Evolutionary conservation across 2,329 filamentous ascomycete species (phyloP).

Genomic region (Sarocladium brachiariae): DNA sequence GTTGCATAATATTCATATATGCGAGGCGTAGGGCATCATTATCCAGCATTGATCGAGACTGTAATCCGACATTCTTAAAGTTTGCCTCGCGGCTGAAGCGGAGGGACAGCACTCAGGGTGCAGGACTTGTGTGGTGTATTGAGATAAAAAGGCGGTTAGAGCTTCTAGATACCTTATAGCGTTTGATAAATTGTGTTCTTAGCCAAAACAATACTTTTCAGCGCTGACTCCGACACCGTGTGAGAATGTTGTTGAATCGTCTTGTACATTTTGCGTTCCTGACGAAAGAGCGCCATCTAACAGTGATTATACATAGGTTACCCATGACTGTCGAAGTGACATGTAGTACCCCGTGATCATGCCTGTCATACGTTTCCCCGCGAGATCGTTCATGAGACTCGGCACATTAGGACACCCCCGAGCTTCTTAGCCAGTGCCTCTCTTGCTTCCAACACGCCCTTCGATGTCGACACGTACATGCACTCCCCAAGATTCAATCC

Average conservation of each 20-base stretch:
- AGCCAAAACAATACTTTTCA: too few species aligned
- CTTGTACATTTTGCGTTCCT: not conserved
- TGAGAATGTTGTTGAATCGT: too few species aligned
- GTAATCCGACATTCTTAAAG: not conserved
- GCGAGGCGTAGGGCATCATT: not conserved
- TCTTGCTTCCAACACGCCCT: constrained; percentile 71
- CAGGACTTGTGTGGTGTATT: not conserved
- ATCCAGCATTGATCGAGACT: constrained; percentile 2
- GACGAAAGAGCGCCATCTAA: not conserved
- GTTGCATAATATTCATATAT: not conserved
- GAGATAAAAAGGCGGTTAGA: constrained; percentile 12
- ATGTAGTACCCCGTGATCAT: not conserved
- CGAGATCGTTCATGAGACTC: constrained; percentile 41
- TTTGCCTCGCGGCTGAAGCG: not conserved
- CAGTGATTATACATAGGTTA: constrained; percentile 1
- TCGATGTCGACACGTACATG: constrained; percentile 71
- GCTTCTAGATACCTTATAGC: constrained; percentile 15
- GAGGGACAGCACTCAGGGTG: not conserved
- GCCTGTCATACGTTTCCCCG: constrained; percentile 7
- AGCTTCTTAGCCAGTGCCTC: constrained; percentile 75
- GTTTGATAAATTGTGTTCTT: too few species aligned
- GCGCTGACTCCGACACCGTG: too few species aligned
- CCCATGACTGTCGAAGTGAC: not conserved
- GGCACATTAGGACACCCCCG: constrained; percentile 73
- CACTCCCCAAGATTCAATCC: constrained; percentile 76